phyloP scores from a whole-genome alignment of 352 stramenopile species.

The Peronospora destructor region DNA sequence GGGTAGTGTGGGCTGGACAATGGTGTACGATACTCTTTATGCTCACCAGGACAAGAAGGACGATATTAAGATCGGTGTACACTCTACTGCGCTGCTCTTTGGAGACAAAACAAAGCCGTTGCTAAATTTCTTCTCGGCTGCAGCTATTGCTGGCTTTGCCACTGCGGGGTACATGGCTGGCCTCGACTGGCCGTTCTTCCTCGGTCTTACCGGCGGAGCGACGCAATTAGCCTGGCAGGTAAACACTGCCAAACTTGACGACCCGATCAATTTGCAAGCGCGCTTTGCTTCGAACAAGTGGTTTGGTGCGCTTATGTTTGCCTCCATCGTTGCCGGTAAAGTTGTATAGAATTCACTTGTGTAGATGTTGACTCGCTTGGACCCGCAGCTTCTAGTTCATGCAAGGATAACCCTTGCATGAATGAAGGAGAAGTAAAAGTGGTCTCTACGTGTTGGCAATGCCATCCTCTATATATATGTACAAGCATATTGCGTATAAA shows the following conservation, averaged over 20 bases:
- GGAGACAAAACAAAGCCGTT: conserved; percentile 91
- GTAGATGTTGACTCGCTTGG: background rate
- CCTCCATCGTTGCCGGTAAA: conserved; percentile 74
- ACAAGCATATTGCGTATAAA: no score
- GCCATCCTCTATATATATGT: no score
- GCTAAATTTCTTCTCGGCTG: conserved; percentile 79
- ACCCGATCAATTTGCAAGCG: conserved; percentile 89
- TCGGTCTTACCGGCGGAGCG: conserved; percentile 78
- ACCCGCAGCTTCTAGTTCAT: no score
- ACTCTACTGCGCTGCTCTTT: conserved; percentile 94
- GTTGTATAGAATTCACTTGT: conserved; percentile 29
- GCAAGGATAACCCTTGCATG: no score
- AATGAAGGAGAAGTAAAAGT: no score
- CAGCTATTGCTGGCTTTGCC: conserved; percentile 55
- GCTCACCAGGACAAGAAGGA: conserved; percentile 98
- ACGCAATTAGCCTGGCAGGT: conserved; percentile 96
- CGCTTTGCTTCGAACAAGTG: conserved; percentile 93
- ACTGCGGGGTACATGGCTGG: conserved; percentile 71
- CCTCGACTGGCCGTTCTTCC: conserved; percentile 87
- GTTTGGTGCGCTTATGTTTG: conserved; percentile 80
- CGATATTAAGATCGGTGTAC: conserved; percentile 92
- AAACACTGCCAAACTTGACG: conserved; percentile 91
- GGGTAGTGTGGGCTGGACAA: conserved; percentile 93
- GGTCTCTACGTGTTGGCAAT: no score
- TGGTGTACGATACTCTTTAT: conserved; percentile 99